A percentile compares a stretch with the other conserved stretches of the same genome.
Evolutionary conservation across 768 basidiomycete genomes (phyloP).

Genomic region (Cystoderma amianthinum): DNA sequence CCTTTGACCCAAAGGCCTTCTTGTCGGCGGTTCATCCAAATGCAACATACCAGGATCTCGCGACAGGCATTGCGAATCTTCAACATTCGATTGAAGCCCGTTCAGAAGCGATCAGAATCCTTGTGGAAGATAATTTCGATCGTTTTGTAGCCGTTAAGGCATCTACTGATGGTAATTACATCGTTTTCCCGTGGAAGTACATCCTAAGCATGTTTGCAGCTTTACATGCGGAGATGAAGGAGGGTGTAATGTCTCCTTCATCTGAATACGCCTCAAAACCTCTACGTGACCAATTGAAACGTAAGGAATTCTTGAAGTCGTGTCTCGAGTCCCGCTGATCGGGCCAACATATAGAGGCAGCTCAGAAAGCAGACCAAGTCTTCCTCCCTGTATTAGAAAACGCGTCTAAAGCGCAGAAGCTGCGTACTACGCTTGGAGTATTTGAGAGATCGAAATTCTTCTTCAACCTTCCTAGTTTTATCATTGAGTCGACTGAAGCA

Average conservation of each 20-base stretch:
- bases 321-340: background rate
- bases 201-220: slow-evolving; percentile 36
- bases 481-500: slow-evolving; percentile 84
- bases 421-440: slow-evolving; percentile 88
- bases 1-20: slow-evolving; percentile 94
- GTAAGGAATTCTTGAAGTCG: slow-evolving; percentile 34
- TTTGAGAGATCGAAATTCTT: slow-evolving; percentile 98
- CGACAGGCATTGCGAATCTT: slow-evolving; percentile 67
- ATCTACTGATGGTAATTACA: slow-evolving; percentile 75
- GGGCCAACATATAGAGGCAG: slow-evolving; percentile 56
- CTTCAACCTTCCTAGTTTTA: slow-evolving; percentile 92
- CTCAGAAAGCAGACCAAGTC: slow-evolving; percentile 89
- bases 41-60: slow-evolving; percentile 89
- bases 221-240: slow-evolving; percentile 88
- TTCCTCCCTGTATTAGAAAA: slow-evolving; percentile 96
- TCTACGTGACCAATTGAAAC: slow-evolving; percentile 78
- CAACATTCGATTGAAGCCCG: slow-evolving; percentile 80
- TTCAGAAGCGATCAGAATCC: slow-evolving; percentile 87
- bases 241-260: slow-evolving; percentile 69
- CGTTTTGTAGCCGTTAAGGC: slow-evolving; percentile 96
- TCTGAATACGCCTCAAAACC: slow-evolving; percentile 82
- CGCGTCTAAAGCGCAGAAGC: slow-evolving; percentile 86
- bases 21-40: slow-evolving; percentile 89
- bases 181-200: slow-evolving; percentile 1
- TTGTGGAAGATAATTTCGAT: slow-evolving; percentile 98